Conservation (phyloP, 441 rosid species). For the Gossypium aridum region DNA sequence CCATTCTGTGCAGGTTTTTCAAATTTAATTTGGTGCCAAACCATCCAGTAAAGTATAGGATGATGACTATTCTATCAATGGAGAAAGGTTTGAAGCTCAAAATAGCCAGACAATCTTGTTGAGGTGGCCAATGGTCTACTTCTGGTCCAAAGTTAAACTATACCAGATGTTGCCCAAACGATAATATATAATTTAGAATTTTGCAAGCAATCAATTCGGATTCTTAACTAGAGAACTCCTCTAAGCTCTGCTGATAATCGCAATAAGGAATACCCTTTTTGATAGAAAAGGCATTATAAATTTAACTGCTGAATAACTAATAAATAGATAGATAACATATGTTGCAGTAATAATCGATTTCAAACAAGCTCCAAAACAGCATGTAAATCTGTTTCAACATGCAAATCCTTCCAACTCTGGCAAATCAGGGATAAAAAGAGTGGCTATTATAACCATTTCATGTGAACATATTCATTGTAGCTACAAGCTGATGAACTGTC, state of each 20-base stretch:
- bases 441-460: not conserved
- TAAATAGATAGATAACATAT: not conserved
- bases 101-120: slow-evolving; percentile 43
- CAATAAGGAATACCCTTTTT: not conserved
- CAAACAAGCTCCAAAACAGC: not conserved
- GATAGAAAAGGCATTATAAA: not conserved
- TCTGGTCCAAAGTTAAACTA: not conserved
- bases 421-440: not conserved
- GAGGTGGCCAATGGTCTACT: slow-evolving; percentile 13
- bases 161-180: not conserved
- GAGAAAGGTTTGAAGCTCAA: slow-evolving; percentile 72
- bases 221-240: not conserved
- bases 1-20: slow-evolving; percentile 71
- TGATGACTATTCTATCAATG: slow-evolving; percentile 94
- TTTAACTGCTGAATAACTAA: not conserved
- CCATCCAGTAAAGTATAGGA: slow-evolving; percentile 83
- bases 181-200: not conserved
- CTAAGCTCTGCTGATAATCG: not conserved
- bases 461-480: not conserved
- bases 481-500: not conserved
- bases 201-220: not conserved
- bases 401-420: not conserved
- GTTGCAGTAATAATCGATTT: not conserved
- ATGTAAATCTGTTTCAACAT: not conserved
- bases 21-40: slow-evolving; percentile 65